Conservation (phyloP, 176 grass and related monocot genomes). For the Triticum urartu region DNA sequence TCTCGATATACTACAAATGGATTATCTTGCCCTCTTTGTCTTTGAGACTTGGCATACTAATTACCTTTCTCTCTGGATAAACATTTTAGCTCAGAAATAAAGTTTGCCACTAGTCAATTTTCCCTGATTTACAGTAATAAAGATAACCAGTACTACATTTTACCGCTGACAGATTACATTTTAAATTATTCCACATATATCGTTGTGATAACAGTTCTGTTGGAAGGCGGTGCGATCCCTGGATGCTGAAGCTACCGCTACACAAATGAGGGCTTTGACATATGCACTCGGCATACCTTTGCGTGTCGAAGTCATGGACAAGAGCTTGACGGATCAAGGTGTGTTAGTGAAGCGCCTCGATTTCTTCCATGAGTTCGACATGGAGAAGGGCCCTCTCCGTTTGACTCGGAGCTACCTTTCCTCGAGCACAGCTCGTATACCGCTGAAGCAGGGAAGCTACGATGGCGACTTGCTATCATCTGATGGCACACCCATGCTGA, state of each 20-base stretch:
- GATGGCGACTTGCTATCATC: neutral
- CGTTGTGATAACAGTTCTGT: constrained; percentile 24
- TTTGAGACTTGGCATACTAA: neutral
- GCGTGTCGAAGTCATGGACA: neutral
- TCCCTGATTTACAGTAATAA: neutral
- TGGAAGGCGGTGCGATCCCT: neutral
- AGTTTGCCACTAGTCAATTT: neutral
- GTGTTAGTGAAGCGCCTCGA: neutral
- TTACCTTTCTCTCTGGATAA: neutral
- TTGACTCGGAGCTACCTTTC: neutral
- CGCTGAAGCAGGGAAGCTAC: neutral
- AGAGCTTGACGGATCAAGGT: neutral
- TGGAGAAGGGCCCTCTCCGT: neutral
- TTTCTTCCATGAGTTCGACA: constrained; percentile 4
- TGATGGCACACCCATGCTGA: neutral
- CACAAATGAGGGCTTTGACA: constrained; percentile 27
- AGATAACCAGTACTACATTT: neutral
- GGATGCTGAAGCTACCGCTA: neutral
- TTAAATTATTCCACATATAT: constrained; percentile 20
- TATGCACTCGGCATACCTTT: constrained; percentile 27
- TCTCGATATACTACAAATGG: neutral
- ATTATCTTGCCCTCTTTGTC: neutral
- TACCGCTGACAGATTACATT: neutral
- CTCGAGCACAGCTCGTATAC: neutral
- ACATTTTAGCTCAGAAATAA: neutral